phyloP scores from a whole-genome alignment of 2,329 filamentous ascomycete genomes.

The Purpureocillium lavendulum region DNA sequence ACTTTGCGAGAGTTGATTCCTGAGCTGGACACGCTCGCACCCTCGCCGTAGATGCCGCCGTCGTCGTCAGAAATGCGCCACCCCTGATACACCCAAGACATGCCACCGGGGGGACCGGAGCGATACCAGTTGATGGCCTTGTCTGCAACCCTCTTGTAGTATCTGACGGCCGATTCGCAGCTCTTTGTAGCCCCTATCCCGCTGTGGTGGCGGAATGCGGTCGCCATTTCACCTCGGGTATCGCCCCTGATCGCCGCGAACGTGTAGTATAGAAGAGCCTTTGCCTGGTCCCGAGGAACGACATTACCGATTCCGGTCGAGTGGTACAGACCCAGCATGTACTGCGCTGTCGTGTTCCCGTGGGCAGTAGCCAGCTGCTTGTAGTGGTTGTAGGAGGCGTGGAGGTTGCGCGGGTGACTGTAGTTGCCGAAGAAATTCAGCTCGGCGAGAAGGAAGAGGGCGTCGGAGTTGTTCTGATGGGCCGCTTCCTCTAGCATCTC shows the following conservation, averaged over 20 bases:
- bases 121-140: constrained; percentile 85
- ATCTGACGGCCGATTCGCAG: constrained; percentile 76
- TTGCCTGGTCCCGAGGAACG: constrained; percentile 79
- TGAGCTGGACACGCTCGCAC: constrained; percentile 82
- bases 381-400: constrained; percentile 73
- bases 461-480: constrained; percentile 62
- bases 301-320: constrained; percentile 81
- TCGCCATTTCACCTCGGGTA: constrained; percentile 83
- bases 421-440: constrained; percentile 97
- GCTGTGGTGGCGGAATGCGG: constrained; percentile 76
- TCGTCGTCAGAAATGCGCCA: constrained; percentile 84
- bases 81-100: constrained; percentile 65
- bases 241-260: constrained; percentile 83
- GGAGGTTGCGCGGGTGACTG: constrained; percentile 75
- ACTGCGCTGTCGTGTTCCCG: constrained; percentile 87
- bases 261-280: constrained; percentile 86
- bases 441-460: constrained; percentile 81
- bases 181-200: constrained; percentile 80
- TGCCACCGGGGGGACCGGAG: constrained; percentile 83
- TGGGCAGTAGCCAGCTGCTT: constrained; percentile 63
- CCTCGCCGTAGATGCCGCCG: constrained; percentile 91
- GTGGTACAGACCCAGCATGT: constrained; percentile 94
- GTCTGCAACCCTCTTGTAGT: constrained; percentile 90
- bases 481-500: constrained; percentile 44
- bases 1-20: constrained; percentile 72